phyloP scores from a whole-genome alignment of 495 filamentous ascomycete species.

The Endocarpon pusillum region DNA sequence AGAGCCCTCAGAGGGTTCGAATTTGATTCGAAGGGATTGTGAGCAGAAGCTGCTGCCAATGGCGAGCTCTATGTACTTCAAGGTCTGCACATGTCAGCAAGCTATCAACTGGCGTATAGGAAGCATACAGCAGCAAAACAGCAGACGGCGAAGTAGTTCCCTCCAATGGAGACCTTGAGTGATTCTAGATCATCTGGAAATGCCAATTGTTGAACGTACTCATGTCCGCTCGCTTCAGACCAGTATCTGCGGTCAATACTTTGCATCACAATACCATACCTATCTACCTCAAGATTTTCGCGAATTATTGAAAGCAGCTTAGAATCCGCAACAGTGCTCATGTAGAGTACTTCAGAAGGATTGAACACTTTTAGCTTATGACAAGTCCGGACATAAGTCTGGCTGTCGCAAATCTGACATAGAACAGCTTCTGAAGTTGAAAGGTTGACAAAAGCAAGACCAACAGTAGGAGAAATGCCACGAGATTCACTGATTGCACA shows the following conservation, averaged over 20 bases:
- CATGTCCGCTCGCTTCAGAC: constrained; percentile 66
- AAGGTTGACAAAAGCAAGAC: constrained; percentile 76
- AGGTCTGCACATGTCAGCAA: constrained; percentile 32
- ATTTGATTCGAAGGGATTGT: constrained; percentile 71
- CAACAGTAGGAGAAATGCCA: constrained; percentile 71
- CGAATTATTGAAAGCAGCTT: constrained; percentile 65
- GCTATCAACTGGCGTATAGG: constrained; percentile 2
- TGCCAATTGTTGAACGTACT: constrained; percentile 62
- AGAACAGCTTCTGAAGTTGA: constrained; percentile 67
- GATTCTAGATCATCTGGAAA: constrained; percentile 61
- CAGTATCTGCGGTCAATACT: constrained; percentile 70
- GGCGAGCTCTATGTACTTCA: constrained; percentile 65
- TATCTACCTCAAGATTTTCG: constrained; percentile 33
- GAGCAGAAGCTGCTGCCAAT: constrained; percentile 46
- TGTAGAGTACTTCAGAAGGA: constrained; percentile 57
- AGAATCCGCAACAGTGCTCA: constrained; percentile 52
- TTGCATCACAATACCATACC: constrained; percentile 27
- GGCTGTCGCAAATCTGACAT: constrained; percentile 79
- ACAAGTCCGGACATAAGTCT: constrained; percentile 69
- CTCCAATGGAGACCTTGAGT: constrained; percentile 57
- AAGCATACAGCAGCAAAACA: constrained; percentile 67
- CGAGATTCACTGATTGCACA: constrained; percentile 86
- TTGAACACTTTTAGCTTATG: constrained; percentile 69
- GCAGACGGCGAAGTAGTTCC: constrained; percentile 81
- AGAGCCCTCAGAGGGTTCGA: constrained; percentile 73